A percentile compares a stretch with the other conserved stretches of the same genome.
Evolutionary conservation across 2,329 filamentous ascomycete species (phyloP).

Genomic region (Epichloe aotearoae): DNA sequence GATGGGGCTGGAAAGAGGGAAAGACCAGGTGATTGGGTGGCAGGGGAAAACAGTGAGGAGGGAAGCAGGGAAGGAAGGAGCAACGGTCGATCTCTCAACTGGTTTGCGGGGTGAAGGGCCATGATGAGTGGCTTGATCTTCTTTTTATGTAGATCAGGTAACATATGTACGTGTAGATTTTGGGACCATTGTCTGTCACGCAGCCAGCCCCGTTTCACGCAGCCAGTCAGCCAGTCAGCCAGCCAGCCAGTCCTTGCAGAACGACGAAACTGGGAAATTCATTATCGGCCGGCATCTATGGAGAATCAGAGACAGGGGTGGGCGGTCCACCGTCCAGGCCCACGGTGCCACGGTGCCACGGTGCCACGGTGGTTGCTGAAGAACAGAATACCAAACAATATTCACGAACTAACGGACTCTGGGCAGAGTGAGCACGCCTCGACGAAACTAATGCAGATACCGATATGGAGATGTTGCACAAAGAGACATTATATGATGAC

Average conservation of each 20-base stretch:
- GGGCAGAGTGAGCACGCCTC: too few species aligned
- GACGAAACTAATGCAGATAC: too few species aligned
- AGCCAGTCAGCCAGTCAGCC: too few species aligned
- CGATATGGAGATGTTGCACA: too few species aligned
- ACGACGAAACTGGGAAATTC: background rate
- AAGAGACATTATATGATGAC: too few species aligned
- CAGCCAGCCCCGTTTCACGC: too few species aligned
- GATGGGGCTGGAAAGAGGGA: too few species aligned
- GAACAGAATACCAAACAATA: background rate
- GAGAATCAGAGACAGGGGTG: background rate
- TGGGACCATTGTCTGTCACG: background rate
- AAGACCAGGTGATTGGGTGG: too few species aligned
- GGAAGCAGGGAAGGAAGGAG: background rate
- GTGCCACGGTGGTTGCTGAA: background rate
- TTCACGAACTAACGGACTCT: background rate
- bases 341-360: too few species aligned
- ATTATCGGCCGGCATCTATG: background rate
- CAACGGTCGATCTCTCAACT: background rate
- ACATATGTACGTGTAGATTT: background rate
- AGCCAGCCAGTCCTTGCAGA: background rate
- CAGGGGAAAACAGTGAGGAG: background rate
- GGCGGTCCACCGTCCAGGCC: background rate
- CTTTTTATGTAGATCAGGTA: background rate
- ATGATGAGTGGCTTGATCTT: background rate
- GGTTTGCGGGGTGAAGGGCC: background rate